Evolutionary conservation across 2,329 filamentous ascomycete species (phyloP), one percentile per base, ranked within the genome.

Genomic region (Pseudodiploospora longispora): DNA sequence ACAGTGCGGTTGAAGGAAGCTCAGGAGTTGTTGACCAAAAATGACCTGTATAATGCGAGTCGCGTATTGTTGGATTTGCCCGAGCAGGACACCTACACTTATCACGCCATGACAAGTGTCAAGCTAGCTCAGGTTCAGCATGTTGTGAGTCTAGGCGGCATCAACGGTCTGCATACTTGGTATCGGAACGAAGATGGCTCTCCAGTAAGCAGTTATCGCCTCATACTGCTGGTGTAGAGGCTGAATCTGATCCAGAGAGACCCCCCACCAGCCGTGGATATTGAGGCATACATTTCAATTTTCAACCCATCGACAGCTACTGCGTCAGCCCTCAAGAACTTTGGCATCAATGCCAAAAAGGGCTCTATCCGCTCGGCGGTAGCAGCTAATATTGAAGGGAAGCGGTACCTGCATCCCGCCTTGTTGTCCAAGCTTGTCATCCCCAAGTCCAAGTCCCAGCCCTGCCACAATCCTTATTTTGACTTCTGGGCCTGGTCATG

Each of bases 401-500:
- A 72, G 51, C 72, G 78, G 47, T 66, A 72, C 53, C 57, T 81
- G 48, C 72, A 77, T 60, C 59, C 71, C 6, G 54, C 58, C 10
- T 59, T 69, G 36, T 49, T 54, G 34, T 38, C 58, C 10, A 56
- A 65, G 44, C 63, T 71, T 49, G 69, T 65, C 28, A 59, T 75
- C 31, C 66, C 69, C 10, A 73, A 69, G 51, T 61, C 60, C 48
- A 75, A 74, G 51, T 67, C 68, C 37, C 62, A 59, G 49, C 64
- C 47, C 43, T 55, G 66, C 55, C 38, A 55, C 5, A 89, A 89
- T 57, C 84, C 83, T 0, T 86, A 83, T 60, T 69, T 80, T 42
- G 74, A 81, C 53, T 76, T 85, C 55, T 85, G 83, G 74, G 66
- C 69, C 28, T 85, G 82, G 76, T 74, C 77, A 1, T 80, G 76